These are phyloP conservation scores for Cyclocybe aegerita DNA, from an alignment of 768 basidiomycete genomes.

Conservation along the genomic window DNA sequence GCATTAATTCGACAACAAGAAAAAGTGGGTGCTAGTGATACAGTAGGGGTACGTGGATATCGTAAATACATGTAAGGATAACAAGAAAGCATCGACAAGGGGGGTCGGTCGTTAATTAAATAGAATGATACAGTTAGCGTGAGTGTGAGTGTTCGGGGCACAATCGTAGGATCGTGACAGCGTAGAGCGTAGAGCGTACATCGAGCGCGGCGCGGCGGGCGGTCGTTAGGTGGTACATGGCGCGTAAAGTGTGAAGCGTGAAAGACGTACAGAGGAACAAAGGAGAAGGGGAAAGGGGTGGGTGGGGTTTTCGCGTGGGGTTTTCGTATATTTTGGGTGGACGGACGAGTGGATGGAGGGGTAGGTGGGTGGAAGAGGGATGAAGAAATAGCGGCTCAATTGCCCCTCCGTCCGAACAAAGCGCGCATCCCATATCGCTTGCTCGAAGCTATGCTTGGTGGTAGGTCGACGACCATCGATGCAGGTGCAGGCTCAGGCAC, in stretches of 20 bases:
- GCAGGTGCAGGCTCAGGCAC: neutral
- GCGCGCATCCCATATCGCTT: neutral
- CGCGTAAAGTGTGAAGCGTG: too few relatives aligned
- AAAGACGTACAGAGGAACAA: neutral
- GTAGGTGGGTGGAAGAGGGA: neutral
- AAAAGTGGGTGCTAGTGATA: neutral
- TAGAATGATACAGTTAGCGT: too few relatives aligned
- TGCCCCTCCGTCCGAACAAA: neutral
- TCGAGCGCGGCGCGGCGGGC: neutral
- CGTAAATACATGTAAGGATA: neutral
- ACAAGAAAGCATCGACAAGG: neutral
- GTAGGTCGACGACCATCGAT: neutral
- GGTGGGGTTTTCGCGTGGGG: neutral
- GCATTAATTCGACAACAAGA: too few relatives aligned
- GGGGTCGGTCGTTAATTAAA: too few relatives aligned
- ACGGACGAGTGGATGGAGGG: neutral
- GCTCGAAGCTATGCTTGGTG: neutral
- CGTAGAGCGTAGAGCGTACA: conserved; percentile 9
- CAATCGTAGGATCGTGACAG: too few relatives aligned
- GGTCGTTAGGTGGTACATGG: too few relatives aligned
- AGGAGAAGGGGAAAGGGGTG: neutral
- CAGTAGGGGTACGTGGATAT: neutral
- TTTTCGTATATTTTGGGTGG: too few relatives aligned
- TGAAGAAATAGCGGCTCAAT: neutral
- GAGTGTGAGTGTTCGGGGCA: neutral